phyloP scores from a whole-genome alignment of 805 yeast genomes.

The Candida boleticola region DNA sequence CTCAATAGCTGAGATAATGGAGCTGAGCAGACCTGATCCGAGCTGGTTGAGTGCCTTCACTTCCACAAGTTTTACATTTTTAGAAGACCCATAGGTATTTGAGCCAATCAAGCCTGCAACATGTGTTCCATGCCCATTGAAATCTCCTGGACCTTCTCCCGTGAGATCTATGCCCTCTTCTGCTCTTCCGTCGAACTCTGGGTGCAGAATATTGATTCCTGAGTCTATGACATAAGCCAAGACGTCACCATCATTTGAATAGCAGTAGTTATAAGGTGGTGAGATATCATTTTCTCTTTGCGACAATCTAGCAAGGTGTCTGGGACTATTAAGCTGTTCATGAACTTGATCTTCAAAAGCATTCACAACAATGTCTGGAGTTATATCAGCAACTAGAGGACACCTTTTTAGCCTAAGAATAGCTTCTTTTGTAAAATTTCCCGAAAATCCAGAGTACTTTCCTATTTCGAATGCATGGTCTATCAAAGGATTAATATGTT shows the following conservation, averaged over 20 bases:
- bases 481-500: slow-evolving; percentile 48
- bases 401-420: slow-evolving; percentile 49
- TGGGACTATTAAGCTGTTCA: slow-evolving; percentile 47
- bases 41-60: slow-evolving; percentile 67
- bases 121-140: slow-evolving; percentile 58
- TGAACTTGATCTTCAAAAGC: slow-evolving; percentile 46
- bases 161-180: slow-evolving; percentile 60
- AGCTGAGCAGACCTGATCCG: slow-evolving; percentile 72
- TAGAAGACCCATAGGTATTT: slow-evolving; percentile 51
- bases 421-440: slow-evolving; percentile 51
- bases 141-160: slow-evolving; percentile 51
- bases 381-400: slow-evolving; percentile 66
- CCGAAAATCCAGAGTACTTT: slow-evolving; percentile 66
- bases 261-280: slow-evolving; percentile 41
- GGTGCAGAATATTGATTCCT: slow-evolving; percentile 63
- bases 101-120: slow-evolving; percentile 56
- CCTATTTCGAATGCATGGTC: slow-evolving; percentile 63
- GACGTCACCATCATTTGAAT: slow-evolving; percentile 45
- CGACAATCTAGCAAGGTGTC: slow-evolving; percentile 67
- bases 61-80: slow-evolving; percentile 57
- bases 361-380: slow-evolving; percentile 61
- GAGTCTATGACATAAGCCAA: slow-evolving; percentile 83
- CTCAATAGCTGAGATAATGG: slow-evolving; percentile 65
- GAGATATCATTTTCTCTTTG: slow-evolving; percentile 32
- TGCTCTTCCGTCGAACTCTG: slow-evolving; percentile 65